Evolutionary conservation across 2,329 filamentous ascomycete genomes (phyloP), one percentile per base, ranked within the genome.

Genomic region (Endoconidiophora laricicola): DNA sequence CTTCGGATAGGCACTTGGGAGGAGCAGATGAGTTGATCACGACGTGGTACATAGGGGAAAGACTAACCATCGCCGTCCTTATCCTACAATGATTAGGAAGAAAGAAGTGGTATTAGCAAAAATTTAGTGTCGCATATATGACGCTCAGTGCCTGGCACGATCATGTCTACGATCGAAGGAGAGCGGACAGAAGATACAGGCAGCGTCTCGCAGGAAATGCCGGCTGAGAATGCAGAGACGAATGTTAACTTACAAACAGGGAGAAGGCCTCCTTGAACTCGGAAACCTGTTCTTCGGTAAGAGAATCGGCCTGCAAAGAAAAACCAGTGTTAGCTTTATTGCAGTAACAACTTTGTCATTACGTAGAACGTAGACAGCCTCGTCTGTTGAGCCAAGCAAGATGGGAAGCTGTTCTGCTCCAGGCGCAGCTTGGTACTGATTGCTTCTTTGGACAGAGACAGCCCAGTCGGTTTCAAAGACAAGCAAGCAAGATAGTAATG

Each of bases 191-290:
- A 43, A 43, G 20, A 7, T 7, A 40, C 3, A 10, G 22, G 16
- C 12, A 40, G 14, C 20, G n/a, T 38, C 24, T 23, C 10, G 24
- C 14, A 33, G 6, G 6, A 20, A 24, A 38, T 55, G 50, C 10
- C 23, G 46, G 38, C 20, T 6, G 38, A 26, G 20, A 40, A 38
- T 12, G 38, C 36, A 22, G 29, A 18, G n/a, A 22, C 36, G 23
- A 7, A 41, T 18, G 20, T 24, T 43, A 22, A 70, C 91, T 82
- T 82, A 98, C 91, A 71, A 98, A 98, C 59, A 98, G 86, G 67
- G 91, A 98, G 74, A 98, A 98, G 50, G 91, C 91, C 75, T 98
- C 91, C 84, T 96, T 98, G 78, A 96, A 98, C 75, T 98, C 91
- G 66, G 91, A 96, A 67, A 98, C 91, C 79, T 98, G 91, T 74